phyloP scores from a whole-genome alignment of 116 monocot genomes.

The Papilionanthe hybrid region DNA sequence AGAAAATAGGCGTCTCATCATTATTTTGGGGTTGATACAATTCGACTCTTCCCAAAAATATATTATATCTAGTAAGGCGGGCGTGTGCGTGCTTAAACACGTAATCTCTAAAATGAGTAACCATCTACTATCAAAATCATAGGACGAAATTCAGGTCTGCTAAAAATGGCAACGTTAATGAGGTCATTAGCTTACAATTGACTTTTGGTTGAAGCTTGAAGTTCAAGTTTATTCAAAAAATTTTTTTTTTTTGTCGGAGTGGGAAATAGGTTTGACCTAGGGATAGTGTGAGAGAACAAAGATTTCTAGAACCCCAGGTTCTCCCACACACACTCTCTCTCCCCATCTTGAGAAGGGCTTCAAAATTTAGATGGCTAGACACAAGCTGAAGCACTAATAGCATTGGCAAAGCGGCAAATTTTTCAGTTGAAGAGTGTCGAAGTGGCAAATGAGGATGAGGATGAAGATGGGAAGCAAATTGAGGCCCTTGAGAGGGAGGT shows the following conservation, averaged over 20 bases:
- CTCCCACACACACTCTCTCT: not conserved
- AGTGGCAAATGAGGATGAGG: slow-evolving; percentile 7
- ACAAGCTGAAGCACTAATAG: slow-evolving; percentile 19
- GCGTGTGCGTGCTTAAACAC: too few species aligned
- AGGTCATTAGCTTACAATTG: too few species aligned
- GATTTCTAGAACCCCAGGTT: too few species aligned
- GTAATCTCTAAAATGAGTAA: too few species aligned
- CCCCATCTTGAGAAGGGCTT: not conserved
- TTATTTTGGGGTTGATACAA: not conserved
- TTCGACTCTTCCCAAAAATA: not conserved
- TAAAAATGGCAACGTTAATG: too few species aligned
- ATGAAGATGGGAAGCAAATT: slow-evolving; percentile 28
- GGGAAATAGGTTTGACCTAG: too few species aligned
- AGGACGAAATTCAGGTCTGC: too few species aligned
- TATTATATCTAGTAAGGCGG: not conserved
- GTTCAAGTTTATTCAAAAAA: too few species aligned
- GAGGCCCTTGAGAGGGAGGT: slow-evolving; percentile 40
- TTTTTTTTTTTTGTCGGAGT: too few species aligned
- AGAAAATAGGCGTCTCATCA: not conserved
- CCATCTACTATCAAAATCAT: too few species aligned
- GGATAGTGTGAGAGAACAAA: too few species aligned
- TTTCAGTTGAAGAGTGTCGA: not conserved
- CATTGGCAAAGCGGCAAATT: not conserved
- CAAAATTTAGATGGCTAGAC: not conserved
- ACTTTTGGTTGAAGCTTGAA: too few species aligned